A percentile compares a stretch with the other conserved stretches of the same genome.
Conservation (phyloP, 2,329 filamentous ascomycete genomes). For the Colletotrichum euphorbiae region DNA sequence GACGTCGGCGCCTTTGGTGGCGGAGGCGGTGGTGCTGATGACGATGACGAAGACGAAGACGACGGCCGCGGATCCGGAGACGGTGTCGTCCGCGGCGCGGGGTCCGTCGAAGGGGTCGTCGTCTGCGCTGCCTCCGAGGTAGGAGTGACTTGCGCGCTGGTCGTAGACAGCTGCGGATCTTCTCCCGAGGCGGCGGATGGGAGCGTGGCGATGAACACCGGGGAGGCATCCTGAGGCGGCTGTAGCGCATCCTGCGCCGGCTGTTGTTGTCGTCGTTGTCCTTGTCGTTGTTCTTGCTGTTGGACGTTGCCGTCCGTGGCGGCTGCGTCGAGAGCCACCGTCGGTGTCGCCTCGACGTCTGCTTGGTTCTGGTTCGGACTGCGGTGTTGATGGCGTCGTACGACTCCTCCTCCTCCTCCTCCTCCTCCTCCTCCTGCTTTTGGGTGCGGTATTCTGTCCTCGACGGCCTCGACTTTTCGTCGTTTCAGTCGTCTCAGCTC, state of each 20-base stretch:
- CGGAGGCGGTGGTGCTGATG: background rate
- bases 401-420: background rate
- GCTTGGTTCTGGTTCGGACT: conserved; percentile 7
- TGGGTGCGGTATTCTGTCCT: background rate
- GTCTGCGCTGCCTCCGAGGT: background rate
- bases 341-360: background rate
- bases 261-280: too few relatives aligned
- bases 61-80: background rate
- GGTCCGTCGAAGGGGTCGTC: too few relatives aligned
- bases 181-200: conserved; percentile 8
- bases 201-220: conserved; percentile 31
- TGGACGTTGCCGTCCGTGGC: background rate
- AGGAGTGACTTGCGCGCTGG: background rate
- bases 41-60: background rate
- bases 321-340: background rate
- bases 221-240: conserved; percentile 1
- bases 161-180: background rate
- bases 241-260: conserved; percentile 11
- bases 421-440: background rate
- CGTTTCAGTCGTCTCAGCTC: conserved; percentile 46
- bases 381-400: conserved; percentile 29
- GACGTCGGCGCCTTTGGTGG: background rate
- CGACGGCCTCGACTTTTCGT: conserved; percentile 37
- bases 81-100: background rate
- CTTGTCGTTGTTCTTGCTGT: too few relatives aligned